Base-by-base conservation (phyloP, 768 basidiomycete species). In the Lactarius hengduanensis region DNA sequence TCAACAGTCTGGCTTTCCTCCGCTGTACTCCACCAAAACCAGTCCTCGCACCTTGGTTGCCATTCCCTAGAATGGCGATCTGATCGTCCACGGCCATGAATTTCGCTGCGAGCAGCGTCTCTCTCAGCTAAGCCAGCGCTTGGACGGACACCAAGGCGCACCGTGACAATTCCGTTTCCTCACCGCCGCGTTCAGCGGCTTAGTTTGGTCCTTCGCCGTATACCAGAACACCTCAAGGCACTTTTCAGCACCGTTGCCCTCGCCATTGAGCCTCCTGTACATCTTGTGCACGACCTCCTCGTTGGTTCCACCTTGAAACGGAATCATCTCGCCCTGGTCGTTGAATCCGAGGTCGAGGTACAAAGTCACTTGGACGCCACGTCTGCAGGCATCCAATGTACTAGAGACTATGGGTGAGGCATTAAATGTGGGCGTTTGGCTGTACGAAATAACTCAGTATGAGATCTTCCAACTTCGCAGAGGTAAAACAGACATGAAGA, bases 151-250 rank as follows among this genome's bases (percentile, higher is more conserved):
- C 20, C n/a, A 32, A 58, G 7, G 73, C 79, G 10, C 57, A 83
- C 80, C 76, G 70, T 91, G 89, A 72, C 89, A 90, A 73, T 88
- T 90, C 28, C 89, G 80, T 70, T 88, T 84, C 77, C 86, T 88
- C 71, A 79, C 76, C 36, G 84, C 82, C 13, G 89, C 88, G 64
- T 87, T 86, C 50, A 89, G 79, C 4, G 89, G 89, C 55, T 80
- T 80, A 1, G 80, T 80, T 76, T 88, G 85, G 71, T 89, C 88
- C 73, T 85, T 88, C 60, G 84, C 83, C 6, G 82, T 81, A 72
- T 86, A 87, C 83, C 86, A 83, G 75, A 83, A 82, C 68, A 86
- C 81, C 67, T 78, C 76, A 22, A 84, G 76, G 50, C 76, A 80
- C 68, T 83, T 73, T 71, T 83, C 75, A 66, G 83, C 80, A 11